phyloP scores from a whole-genome alignment of 2,329 filamentous ascomycete genomes.

The Lachnellula cervina region DNA sequence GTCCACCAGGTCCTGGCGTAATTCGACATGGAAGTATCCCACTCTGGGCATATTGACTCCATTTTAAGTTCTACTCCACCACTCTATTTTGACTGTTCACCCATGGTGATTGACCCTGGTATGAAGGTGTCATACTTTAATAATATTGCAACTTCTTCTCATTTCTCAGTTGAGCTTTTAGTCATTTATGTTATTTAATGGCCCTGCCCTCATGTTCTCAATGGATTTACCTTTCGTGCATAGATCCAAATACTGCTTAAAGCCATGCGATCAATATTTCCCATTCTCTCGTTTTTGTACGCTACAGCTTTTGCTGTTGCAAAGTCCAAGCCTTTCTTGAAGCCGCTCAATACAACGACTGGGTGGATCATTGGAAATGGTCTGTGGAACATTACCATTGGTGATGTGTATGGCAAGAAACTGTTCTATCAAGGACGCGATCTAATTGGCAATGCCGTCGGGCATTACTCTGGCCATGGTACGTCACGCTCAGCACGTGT shows the following conservation, averaged over 20 bases:
- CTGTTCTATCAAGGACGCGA: slow-evolving; percentile 16
- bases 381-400: slow-evolving; percentile 22
- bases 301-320: too few relatives aligned
- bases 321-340: background rate
- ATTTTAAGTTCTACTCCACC: too few relatives aligned
- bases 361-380: slow-evolving; percentile 18
- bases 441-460: slow-evolving; percentile 15
- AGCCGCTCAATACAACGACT: background rate
- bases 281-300: too few relatives aligned
- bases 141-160: background rate
- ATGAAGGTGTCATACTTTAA: background rate
- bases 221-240: too few relatives aligned
- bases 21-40: background rate
- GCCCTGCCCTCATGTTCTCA: too few relatives aligned
- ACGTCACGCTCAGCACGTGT: background rate
- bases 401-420: slow-evolving; percentile 14
- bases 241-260: too few relatives aligned
- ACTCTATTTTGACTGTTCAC: background rate
- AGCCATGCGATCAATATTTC: too few relatives aligned
- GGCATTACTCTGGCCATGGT: slow-evolving; percentile 16
- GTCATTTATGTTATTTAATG: too few relatives aligned
- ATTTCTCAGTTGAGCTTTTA: too few relatives aligned
- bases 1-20: too few relatives aligned
- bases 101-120: background rate
- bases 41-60: background rate